phyloP scores from a whole-genome alignment of 257 asterid genomes.

The Ehretia macrophylla region DNA sequence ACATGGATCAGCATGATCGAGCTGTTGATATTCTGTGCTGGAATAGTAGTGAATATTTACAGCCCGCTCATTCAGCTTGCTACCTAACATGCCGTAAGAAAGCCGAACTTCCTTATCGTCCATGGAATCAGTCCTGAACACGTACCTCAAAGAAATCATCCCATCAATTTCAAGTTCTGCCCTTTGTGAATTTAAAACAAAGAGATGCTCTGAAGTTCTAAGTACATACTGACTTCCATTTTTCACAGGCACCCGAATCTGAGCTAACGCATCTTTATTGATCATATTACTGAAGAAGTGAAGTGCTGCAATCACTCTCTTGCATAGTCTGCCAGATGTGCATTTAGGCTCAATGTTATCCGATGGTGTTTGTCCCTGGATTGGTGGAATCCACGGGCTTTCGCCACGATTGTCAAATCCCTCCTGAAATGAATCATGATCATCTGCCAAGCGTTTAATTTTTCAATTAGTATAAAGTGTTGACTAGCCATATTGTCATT shows the following conservation, averaged over 20 bases:
- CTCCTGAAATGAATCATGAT: no score
- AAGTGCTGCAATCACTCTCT: constrained; percentile 12
- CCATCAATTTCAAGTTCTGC: constrained; percentile 17
- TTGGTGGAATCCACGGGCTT: not conserved
- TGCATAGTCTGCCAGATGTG: constrained; percentile 5
- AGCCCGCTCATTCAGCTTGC: constrained; percentile 25
- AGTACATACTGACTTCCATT: constrained; percentile 12
- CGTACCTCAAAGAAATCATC: constrained; percentile 14
- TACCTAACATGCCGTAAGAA: constrained; percentile 19
- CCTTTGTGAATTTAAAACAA: constrained; percentile 9
- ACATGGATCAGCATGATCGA: constrained; percentile 16
- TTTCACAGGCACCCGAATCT: constrained; percentile 23
- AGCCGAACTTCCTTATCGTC: constrained; percentile 15
- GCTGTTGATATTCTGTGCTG: constrained; percentile 23
- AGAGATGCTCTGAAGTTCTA: constrained; percentile 20
- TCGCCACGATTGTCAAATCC: not conserved
- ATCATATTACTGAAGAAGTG: constrained; percentile 10
- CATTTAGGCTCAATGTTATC: no score
- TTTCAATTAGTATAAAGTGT: no score
- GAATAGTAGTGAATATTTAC: constrained; percentile 22
- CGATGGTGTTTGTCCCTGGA: no score
- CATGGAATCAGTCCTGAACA: constrained; percentile 19
- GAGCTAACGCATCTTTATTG: constrained; percentile 12
- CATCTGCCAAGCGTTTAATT: no score
- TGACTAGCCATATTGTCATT: no score